Conservation (phyloP, 148 eudicot species). For the Diospyros kaki region DNA sequence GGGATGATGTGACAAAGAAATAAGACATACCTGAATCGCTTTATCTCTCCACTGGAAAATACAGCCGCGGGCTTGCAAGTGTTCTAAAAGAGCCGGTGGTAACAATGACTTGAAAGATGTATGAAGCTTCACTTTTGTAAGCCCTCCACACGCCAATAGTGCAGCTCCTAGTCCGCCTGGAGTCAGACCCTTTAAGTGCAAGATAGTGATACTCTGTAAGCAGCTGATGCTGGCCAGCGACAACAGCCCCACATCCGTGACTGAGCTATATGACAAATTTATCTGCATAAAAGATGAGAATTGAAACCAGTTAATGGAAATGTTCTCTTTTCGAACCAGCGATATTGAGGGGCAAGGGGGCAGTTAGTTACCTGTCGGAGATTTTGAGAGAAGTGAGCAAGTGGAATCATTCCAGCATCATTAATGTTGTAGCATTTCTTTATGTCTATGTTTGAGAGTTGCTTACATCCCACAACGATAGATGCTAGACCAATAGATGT, state of each 20-base stretch:
- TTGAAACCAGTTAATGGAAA: neutral
- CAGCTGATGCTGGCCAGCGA: conserved; percentile 78
- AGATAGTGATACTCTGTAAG: conserved; percentile 66
- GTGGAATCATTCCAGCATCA: conserved; percentile 81
- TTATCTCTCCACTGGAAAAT: conserved; percentile 74
- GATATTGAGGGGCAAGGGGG: neutral
- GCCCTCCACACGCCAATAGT: conserved; percentile 76
- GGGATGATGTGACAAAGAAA: neutral
- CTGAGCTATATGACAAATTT: conserved; percentile 73
- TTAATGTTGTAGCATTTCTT: conserved; percentile 78
- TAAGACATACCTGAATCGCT: conserved; percentile 56
- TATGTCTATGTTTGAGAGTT: conserved; percentile 71
- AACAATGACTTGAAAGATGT: conserved; percentile 49
- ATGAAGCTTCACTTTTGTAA: conserved; percentile 86
- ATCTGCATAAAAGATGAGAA: conserved; percentile 41
- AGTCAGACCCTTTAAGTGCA: conserved; percentile 69
- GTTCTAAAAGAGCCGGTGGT: conserved; percentile 55
- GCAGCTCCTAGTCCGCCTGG: conserved; percentile 73
- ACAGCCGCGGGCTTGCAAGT: conserved; percentile 81
- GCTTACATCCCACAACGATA: conserved; percentile 80
- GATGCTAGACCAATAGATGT: conserved; percentile 75
- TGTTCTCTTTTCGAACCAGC: neutral
- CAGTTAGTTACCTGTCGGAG: conserved; percentile 61
- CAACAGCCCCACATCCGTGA: conserved; percentile 76
- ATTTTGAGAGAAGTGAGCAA: conserved; percentile 79